Evolutionary conservation across 2,329 filamentous ascomycete genomes (phyloP).

Genomic region (Ophiostoma perfectum): DNA sequence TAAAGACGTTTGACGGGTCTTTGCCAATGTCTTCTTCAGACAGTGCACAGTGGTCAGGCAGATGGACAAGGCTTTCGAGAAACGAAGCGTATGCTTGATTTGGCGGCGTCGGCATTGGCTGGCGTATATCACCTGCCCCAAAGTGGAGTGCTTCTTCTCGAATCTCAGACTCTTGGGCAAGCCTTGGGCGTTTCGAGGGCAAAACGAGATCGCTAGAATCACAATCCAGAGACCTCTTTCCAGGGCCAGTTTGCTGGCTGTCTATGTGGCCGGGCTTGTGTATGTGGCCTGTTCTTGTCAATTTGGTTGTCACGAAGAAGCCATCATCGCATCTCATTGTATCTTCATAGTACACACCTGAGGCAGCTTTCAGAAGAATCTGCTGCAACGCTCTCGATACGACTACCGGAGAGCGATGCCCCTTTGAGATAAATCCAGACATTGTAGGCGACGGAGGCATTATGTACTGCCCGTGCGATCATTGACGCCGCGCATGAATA

Average conservation of each 20-base stretch:
- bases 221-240: neutral
- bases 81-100: neutral
- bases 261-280: too few species aligned
- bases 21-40: neutral
- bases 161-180: neutral
- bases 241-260: neutral
- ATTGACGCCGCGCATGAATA: too few species aligned
- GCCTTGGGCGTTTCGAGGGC: neutral
- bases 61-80: neutral
- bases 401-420: neutral
- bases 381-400: neutral
- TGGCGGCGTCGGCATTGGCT: constrained; percentile 1
- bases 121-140: neutral
- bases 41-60: neutral
- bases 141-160: neutral
- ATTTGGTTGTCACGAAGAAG: too few species aligned
- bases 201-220: neutral
- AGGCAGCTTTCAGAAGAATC: neutral
- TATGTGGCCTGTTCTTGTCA: too few species aligned
- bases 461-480: neutral
- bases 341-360: neutral
- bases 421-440: neutral
- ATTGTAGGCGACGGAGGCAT: neutral
- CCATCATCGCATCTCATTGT: too few species aligned
- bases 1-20: neutral